These are phyloP conservation scores for Picea glauca DNA, from an alignment of 75 land plant species.

Conservation along the genomic window DNA sequence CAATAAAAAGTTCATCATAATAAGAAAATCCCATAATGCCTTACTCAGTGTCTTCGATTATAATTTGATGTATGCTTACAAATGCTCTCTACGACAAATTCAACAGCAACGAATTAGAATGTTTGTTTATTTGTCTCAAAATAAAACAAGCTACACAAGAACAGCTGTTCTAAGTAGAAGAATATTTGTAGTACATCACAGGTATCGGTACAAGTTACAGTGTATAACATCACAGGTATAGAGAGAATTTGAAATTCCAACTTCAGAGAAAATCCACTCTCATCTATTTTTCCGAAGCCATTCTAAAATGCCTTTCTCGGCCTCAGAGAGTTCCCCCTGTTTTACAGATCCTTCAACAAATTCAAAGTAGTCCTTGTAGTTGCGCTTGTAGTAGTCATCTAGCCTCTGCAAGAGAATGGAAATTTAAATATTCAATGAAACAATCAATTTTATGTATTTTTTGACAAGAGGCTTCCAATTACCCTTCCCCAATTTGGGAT, in stretches of 20 bases:
- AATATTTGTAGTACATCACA: not conserved
- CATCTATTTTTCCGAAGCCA: constrained; percentile 57
- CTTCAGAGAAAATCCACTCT: constrained; percentile 1
- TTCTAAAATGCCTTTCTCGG: constrained; percentile 59
- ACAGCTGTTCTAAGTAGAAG: not conserved
- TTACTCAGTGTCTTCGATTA: not conserved
- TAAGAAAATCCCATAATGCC: not conserved
- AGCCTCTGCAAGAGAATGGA: constrained; percentile 48
- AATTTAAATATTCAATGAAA: not conserved
- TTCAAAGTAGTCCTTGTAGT: constrained; percentile 88
- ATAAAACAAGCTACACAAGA: not conserved
- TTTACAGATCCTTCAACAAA: constrained; percentile 59
- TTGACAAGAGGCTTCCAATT: not conserved
- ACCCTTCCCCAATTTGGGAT: not conserved
- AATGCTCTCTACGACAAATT: not conserved
- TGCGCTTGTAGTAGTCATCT: constrained; percentile 77
- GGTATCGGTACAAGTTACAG: not conserved
- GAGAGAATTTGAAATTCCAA: not conserved
- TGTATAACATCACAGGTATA: not conserved
- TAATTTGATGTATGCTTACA: not conserved
- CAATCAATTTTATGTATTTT: not conserved
- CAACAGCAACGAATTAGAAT: not conserved
- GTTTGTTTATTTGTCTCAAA: not conserved
- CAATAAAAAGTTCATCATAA: too few species aligned
- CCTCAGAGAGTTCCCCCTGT: constrained; percentile 32